Evolutionary conservation across 495 filamentous ascomycete genomes (phyloP).

Genomic region (Penicillium psychrofluorescens): DNA sequence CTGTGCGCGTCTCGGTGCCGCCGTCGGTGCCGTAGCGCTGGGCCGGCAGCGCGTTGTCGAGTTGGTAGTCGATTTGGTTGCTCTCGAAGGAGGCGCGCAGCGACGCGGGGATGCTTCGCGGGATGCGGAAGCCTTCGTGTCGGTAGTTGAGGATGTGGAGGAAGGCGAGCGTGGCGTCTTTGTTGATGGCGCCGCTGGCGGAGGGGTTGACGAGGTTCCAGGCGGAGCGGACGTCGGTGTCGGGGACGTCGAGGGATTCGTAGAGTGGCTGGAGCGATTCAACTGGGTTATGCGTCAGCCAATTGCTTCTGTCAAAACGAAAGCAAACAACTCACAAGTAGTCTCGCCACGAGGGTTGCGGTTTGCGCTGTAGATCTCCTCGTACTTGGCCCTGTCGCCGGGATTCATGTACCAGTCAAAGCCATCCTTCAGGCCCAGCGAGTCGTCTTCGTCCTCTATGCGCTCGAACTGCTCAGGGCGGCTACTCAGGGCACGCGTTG

Average conservation of each 20-base stretch:
- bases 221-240: conserved; percentile 86
- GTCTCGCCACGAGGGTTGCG: conserved; percentile 79
- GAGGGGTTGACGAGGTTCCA: conserved; percentile 97
- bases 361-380: conserved; percentile 89
- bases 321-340: conserved; percentile 49
- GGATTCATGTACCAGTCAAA: conserved; percentile 99
- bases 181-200: conserved; percentile 70
- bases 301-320: too few relatives aligned
- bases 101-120: conserved; percentile 83
- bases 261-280: conserved; percentile 76
- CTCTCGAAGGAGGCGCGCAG: conserved; percentile 87
- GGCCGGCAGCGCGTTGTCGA: conserved; percentile 61
- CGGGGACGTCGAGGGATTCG: conserved; percentile 85
- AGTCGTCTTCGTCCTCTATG: conserved; percentile 67
- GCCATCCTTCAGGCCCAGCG: conserved; percentile 79
- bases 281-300: conserved; percentile 40
- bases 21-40: conserved; percentile 61
- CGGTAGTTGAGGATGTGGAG: conserved; percentile 92
- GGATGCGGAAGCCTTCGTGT: conserved; percentile 92
- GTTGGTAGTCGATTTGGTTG: conserved; percentile 89
- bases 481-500: conserved; percentile 70
- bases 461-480: conserved; percentile 74
- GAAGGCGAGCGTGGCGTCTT: conserved; percentile 90
- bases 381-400: conserved; percentile 81
- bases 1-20: conserved; percentile 70